Base-by-base conservation (phyloP, 306 rosid species). In the Fragaria ananassa region DNA sequence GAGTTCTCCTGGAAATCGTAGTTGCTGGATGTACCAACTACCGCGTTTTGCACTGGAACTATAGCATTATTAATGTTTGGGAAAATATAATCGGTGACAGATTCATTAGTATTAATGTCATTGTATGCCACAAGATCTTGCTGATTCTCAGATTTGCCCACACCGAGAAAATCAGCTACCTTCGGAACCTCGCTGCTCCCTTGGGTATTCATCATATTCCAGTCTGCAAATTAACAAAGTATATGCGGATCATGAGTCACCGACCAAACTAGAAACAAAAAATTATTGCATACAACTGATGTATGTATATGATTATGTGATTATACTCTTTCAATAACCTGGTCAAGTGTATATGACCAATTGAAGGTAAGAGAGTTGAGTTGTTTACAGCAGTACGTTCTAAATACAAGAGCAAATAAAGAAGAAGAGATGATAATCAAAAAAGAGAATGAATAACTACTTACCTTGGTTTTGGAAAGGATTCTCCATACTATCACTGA, bases 131-230 rank as follows among this genome's bases (percentile, higher is more conserved):
- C 90, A 67, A 93, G 93, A 84, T 89, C 98, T 72, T 96, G 76
- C 57, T 92, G 90, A 71, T 88, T 89, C 34, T 91, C 98, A 37
- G 93, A 85, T 82, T 92, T 91, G 76, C 88, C 80, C 78, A 91
- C 98, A 13, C 99, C 99, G 10, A 96, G 96, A 83, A 96, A 96
- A 83, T 96, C 98, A n/a, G 99, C 99, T 23, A 96, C 96, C 78
- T 91, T 89, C 9, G 99, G 99, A 68, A 86, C 91, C 34, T 92
- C 96, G 41, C 76, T 79, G 78, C 78, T 79, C 18, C 86, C 82
- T 13, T 88, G 92, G 11, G 81, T 46, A 63, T 78, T 82, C 5
- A 91, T 92, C 90, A 96, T 51, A 75, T 87, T 91, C 99, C 99
- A 96, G 77, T 96, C 98, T 93, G 87, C 66, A 51, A 34, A 65